Base-by-base conservation (phyloP, 257 asterid genomes). In the Nicotiana knightiana region DNA sequence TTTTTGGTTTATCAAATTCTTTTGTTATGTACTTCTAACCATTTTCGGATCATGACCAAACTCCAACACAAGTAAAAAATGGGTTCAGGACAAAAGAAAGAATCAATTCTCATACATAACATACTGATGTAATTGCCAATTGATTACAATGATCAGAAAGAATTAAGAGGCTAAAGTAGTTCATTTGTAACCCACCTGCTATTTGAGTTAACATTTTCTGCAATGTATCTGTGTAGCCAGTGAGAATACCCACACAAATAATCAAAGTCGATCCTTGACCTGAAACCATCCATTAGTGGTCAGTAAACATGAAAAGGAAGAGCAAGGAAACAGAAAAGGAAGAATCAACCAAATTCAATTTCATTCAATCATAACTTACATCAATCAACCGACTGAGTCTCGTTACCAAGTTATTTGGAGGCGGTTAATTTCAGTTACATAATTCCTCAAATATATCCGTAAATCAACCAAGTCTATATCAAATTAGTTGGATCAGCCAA, bases 251-350 rank as follows among this genome's bases (percentile, higher is more conserved):
- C 91, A 94, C 93, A 78, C 99, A 96, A 64, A 96, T 90, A 75
- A 96, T 89, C 87, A 96, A 90, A 80, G 99, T 93, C 35, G 98
- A 92, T 82, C 99, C 99, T 89, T 96, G 99, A 85, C 99, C 99
- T 96, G 93, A 79, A 43, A 58, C 86, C 87, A 84, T 62, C 82
- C 12, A 67, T 55, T 76, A 83, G 76, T 87, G 16, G 62, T 82
- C 76, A 82, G 83, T 76, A 65, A 81, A 73, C 68, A 66, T 53
- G 68, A 84, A 75, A 63, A 81, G 59, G 35, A 39, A 21, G 61
- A 73, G 79, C 79, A 75, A 33, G 46, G 46, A 51, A 75, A 51
- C 15, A 75, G 12, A 51, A 75, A 75, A 75, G 63, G 28, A 75
- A 75, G 26, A 15, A 51, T 18, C 11, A 51, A 51, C 37, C 79